Evolutionary conservation across 306 rosid genomes (phyloP).

Genomic region (Dalbergia oliveri): DNA sequence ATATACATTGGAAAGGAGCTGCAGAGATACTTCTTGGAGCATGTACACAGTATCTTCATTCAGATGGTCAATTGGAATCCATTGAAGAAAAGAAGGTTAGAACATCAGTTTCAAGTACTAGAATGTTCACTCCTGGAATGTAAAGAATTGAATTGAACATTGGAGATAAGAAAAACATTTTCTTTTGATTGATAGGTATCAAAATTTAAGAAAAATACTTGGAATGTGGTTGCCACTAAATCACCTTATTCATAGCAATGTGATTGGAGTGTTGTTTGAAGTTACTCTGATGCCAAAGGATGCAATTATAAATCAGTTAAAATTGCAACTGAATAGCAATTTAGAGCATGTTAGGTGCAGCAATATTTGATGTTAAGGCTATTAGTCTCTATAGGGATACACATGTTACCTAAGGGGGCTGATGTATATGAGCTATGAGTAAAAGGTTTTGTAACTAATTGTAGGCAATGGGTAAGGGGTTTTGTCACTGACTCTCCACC

Average conservation of each 20-base stretch:
- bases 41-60: constrained; percentile 76
- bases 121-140: constrained; percentile 43
- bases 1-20: constrained; percentile 98
- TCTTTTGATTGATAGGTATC: constrained; percentile 38
- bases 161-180: constrained; percentile 26
- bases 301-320: constrained; percentile 23
- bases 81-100: constrained; percentile 77
- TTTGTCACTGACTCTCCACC: too few relatives aligned
- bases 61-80: constrained; percentile 67
- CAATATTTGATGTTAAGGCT: too few relatives aligned
- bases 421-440: too few relatives aligned
- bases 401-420: too few relatives aligned
- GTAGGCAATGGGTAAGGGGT: too few relatives aligned
- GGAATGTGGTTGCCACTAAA: constrained; percentile 31
- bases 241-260: constrained; percentile 25
- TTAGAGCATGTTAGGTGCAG: too few relatives aligned
- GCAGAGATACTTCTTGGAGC: constrained; percentile 87
- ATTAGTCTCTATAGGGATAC: too few relatives aligned
- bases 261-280: constrained; percentile 38
- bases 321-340: not conserved
- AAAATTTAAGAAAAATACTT: constrained; percentile 24
- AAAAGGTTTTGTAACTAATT: too few relatives aligned
- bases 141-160: constrained; percentile 36
- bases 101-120: constrained; percentile 37
- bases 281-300: constrained; percentile 31